These are phyloP conservation scores for Neckera pumila DNA, from an alignment of 225 moss, liverwort and hornwort genomes.

Conservation along the genomic window DNA sequence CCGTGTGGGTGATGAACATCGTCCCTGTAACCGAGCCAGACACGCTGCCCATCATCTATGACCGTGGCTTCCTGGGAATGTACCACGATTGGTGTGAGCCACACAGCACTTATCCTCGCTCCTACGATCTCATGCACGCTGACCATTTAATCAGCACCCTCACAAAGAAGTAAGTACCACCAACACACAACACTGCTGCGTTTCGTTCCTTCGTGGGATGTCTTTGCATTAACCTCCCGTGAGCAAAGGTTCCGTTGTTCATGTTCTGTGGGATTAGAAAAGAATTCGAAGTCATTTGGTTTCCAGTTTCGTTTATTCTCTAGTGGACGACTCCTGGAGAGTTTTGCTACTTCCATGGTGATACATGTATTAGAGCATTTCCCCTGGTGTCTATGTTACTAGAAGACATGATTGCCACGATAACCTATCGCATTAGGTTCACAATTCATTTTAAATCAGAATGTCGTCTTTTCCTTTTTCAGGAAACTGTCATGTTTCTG, in stretches of 20 bases:
- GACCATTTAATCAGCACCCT: slow-evolving; percentile 64
- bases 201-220: background rate
- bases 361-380: background rate
- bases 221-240: background rate
- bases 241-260: background rate
- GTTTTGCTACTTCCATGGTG: background rate
- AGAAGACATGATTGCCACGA: background rate
- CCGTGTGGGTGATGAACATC: slow-evolving; percentile 92
- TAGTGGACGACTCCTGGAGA: background rate
- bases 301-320: background rate
- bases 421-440: background rate
- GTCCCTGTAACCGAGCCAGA: slow-evolving; percentile 86
- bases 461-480: background rate
- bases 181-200: background rate
- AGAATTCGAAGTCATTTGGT: background rate
- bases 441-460: background rate
- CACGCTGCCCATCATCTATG: slow-evolving; percentile 78
- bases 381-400: background rate
- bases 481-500: background rate
- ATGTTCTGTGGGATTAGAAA: background rate
- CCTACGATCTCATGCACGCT: slow-evolving; percentile 87
- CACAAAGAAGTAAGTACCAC: slow-evolving; percentile 40
- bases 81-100: slow-evolving; percentile 99
- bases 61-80: slow-evolving; percentile 79
- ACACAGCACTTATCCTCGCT: slow-evolving; percentile 93